A percentile compares a stretch with the other conserved stretches of the same genome.
Conservation (phyloP, 768 basidiomycete species). For the Lactarius quietus region DNA sequence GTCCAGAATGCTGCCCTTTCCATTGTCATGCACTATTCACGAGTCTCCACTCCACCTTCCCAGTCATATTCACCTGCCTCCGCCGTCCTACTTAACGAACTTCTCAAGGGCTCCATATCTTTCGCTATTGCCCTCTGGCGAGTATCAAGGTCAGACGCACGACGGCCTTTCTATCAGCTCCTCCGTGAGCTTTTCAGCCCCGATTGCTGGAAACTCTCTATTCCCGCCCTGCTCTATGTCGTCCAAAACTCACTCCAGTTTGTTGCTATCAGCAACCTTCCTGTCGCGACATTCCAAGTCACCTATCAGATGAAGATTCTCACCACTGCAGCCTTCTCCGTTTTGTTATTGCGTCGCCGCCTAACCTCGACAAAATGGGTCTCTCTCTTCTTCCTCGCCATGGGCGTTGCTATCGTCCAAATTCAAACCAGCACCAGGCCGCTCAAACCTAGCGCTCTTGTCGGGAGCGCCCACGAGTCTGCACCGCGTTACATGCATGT, state of each 20-base stretch:
- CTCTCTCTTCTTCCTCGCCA: slow-evolving; percentile 80
- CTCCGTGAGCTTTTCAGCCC: slow-evolving; percentile 76
- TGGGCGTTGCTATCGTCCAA: slow-evolving; percentile 93
- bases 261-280: slow-evolving; percentile 91
- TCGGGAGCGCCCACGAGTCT: slow-evolving; percentile 68
- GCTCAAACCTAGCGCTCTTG: slow-evolving; percentile 38
- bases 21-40: slow-evolving; percentile 99
- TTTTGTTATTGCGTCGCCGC: slow-evolving; percentile 72
- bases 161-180: slow-evolving; percentile 47
- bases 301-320: slow-evolving; percentile 99
- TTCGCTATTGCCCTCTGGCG: slow-evolving; percentile 67
- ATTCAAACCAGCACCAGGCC: slow-evolving; percentile 62
- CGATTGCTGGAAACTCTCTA: slow-evolving; percentile 97
- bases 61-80: slow-evolving; percentile 89
- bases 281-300: slow-evolving; percentile 96
- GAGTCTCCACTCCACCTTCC: slow-evolving; percentile 74
- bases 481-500: slow-evolving; percentile 57
- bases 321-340: slow-evolving; percentile 92
- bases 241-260: slow-evolving; percentile 98
- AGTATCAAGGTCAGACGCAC: slow-evolving; percentile 36
- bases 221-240: slow-evolving; percentile 92
- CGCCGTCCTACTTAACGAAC: slow-evolving; percentile 91
- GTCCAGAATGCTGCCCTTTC: slow-evolving; percentile 95
- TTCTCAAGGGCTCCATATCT: slow-evolving; percentile 92
- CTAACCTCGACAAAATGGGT: slow-evolving; percentile 80